Percentiles rank a stretch among this genome's conserved stretches.
Evolutionary conservation across 768 basidiomycete species (phyloP).

Genomic region (Mycena metata): DNA sequence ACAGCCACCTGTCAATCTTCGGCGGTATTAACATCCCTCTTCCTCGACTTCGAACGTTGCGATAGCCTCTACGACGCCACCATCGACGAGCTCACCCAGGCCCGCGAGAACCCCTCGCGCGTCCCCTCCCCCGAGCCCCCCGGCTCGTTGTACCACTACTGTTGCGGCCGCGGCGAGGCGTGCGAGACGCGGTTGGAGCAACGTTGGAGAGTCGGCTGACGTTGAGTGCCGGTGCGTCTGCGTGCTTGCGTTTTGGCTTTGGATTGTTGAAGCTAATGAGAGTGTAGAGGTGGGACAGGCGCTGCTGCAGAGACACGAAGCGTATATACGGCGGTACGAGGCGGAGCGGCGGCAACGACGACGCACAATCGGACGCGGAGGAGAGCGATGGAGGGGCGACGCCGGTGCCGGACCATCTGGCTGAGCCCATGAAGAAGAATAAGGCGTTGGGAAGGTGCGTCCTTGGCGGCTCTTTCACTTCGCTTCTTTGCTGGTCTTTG

Average conservation of each 20-base stretch:
- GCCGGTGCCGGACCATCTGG: constrained; percentile 49
- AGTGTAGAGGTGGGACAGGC: constrained; percentile 92
- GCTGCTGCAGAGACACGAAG: constrained; percentile 87
- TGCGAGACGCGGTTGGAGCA: constrained; percentile 77
- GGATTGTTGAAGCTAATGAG: too few relatives aligned
- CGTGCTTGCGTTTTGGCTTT: too few relatives aligned
- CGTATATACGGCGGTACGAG: constrained; percentile 82
- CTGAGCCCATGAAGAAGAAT: constrained; percentile 68
- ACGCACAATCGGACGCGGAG: constrained; percentile 39
- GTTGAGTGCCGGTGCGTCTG: constrained; percentile 92
- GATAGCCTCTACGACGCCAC: too few relatives aligned
- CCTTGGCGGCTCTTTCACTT: not conserved
- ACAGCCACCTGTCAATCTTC: too few relatives aligned
- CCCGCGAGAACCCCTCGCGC: constrained; percentile 80
- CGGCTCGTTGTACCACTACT: constrained; percentile 55
- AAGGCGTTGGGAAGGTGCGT: constrained; percentile 68
- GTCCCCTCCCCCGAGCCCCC: constrained; percentile 79
- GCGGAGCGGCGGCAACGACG: constrained; percentile 14
- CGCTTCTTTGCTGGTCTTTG: too few relatives aligned
- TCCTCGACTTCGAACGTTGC: too few relatives aligned
- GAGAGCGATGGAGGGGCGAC: constrained; percentile 34
- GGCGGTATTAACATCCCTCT: too few relatives aligned
- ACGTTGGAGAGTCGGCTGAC: constrained; percentile 83
- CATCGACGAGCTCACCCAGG: too few relatives aligned
- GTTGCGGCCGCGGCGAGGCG: constrained; percentile 76